Evolutionary conservation across 495 filamentous ascomycete species (phyloP).

Genomic region (Xylaria scruposa): DNA sequence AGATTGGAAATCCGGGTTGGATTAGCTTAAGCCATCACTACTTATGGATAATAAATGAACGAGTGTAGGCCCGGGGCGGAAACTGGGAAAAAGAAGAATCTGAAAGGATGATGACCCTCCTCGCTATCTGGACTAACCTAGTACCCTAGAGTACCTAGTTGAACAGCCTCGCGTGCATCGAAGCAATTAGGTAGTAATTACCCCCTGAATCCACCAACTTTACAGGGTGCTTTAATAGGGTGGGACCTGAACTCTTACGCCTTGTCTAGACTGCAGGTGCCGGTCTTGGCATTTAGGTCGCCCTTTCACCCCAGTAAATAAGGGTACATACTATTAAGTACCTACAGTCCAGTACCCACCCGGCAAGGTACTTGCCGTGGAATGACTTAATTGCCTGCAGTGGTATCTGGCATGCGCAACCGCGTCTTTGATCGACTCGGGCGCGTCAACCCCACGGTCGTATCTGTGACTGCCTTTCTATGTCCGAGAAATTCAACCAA

Average conservation of each 20-base stretch:
- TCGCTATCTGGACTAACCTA: neutral
- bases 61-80: neutral
- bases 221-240: neutral
- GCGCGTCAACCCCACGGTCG: constrained; percentile 18
- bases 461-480: neutral
- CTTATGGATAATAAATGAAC: constrained; percentile 9
- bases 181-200: constrained; percentile 12
- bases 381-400: neutral
- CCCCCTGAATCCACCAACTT: constrained; percentile 16
- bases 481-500: neutral
- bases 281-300: constrained; percentile 13
- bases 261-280: constrained; percentile 11
- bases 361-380: neutral
- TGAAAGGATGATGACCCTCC: constrained; percentile 10
- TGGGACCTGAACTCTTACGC: neutral
- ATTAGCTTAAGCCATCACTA: neutral
- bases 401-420: neutral
- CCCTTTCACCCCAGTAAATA: neutral
- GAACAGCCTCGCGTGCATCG: neutral
- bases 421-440: neutral
- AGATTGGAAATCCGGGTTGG: neutral
- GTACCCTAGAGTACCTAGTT: neutral
- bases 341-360: neutral
- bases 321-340: neutral
- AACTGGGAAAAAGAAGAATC: neutral